Evolutionary conservation across 139 green algal species (phyloP).

Genomic region (Parachlorella kessleri): DNA sequence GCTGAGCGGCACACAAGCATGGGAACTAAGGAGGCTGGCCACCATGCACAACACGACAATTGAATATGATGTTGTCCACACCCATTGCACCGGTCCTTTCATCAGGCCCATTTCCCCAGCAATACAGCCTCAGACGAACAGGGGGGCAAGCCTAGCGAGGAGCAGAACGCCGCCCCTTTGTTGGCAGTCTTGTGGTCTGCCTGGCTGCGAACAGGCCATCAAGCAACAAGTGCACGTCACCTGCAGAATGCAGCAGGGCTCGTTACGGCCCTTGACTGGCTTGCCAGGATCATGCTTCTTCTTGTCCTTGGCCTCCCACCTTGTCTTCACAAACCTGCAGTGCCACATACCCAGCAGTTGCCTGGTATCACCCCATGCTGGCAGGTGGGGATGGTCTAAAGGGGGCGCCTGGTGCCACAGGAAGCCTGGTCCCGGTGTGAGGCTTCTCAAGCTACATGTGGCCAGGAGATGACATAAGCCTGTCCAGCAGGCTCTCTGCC

Average conservation of each 20-base stretch:
- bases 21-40: too few relatives aligned
- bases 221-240: background rate
- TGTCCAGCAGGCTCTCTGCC: too few relatives aligned
- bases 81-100: background rate
- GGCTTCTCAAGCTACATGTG: too few relatives aligned
- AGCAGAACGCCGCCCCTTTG: background rate
- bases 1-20: background rate
- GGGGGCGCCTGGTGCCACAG: too few relatives aligned
- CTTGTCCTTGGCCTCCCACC: constrained; percentile 59
- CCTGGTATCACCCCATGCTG: too few relatives aligned
- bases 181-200: background rate
- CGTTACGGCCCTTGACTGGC: constrained; percentile 88
- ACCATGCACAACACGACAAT: background rate
- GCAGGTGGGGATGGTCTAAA: too few relatives aligned
- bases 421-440: too few relatives aligned
- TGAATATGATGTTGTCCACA: background rate
- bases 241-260: constrained; percentile 77
- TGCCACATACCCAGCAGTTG: too few relatives aligned
- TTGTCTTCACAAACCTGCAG: constrained; percentile 48
- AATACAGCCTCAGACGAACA: background rate
- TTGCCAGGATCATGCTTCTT: constrained; percentile 71
- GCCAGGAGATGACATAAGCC: too few relatives aligned
- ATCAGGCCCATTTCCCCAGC: background rate
- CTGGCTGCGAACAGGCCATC: background rate
- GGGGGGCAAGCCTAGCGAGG: background rate